Conservation (phyloP, 257 asterid species). For the Eucommia ulmoides region DNA sequence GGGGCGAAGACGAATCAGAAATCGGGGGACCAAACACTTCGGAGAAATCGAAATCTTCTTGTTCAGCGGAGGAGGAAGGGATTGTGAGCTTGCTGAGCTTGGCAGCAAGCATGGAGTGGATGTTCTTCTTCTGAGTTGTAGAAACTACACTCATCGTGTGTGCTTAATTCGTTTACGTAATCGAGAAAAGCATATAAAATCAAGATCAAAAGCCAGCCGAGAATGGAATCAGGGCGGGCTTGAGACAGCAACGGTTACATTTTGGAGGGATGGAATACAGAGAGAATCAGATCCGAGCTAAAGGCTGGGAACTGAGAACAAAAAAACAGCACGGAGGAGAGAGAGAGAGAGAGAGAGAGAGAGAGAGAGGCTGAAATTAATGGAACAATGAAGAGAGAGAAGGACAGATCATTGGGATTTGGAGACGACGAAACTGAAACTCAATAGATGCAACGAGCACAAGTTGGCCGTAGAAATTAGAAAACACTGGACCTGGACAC, state of each 20-base stretch:
- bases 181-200: background rate
- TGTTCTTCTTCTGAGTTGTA: constrained; percentile 33
- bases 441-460: too few relatives aligned
- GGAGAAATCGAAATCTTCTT: constrained; percentile 65
- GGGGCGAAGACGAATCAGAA: constrained; percentile 30
- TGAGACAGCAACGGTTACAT: background rate
- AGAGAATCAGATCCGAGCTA: background rate
- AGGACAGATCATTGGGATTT: too few relatives aligned
- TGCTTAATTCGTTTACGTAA: background rate
- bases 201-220: background rate
- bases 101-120: constrained; percentile 47
- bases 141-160: constrained; percentile 10
- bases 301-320: background rate
- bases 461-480: too few relatives aligned
- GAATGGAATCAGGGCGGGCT: background rate
- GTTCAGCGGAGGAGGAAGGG: constrained; percentile 39
- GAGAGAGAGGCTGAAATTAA: background rate
- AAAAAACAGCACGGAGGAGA: background rate
- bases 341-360: background rate
- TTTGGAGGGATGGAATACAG: background rate
- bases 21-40: constrained; percentile 51
- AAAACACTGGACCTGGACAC: too few relatives aligned
- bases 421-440: too few relatives aligned
- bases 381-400: too few relatives aligned
- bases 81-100: constrained; percentile 58